A percentile compares a stretch with the other conserved stretches of the same genome.
phyloP scores from a whole-genome alignment of 768 basidiomycete genomes.

The Lentinula aciculospora region DNA sequence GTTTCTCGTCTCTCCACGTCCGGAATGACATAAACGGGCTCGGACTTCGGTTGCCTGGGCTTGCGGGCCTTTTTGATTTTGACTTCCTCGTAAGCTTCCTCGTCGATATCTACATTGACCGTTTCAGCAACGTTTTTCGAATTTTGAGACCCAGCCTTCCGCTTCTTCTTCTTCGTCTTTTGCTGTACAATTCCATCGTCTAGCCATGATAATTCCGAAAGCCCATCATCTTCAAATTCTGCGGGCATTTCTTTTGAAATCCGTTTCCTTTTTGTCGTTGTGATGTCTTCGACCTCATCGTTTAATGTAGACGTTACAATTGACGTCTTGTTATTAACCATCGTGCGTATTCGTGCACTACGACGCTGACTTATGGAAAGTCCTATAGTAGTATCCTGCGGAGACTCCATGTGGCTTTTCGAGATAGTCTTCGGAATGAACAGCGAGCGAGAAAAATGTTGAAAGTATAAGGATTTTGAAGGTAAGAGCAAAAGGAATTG shows the following conservation, averaged over 20 bases:
- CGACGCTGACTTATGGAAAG: neutral
- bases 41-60: constrained; percentile 23
- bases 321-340: neutral
- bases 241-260: neutral
- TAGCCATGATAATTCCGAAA: neutral
- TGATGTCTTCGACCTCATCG: neutral
- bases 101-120: neutral
- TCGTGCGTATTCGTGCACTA: neutral
- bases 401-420: neutral
- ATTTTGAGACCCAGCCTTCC: neutral
- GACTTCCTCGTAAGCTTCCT: neutral
- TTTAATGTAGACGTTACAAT: neutral
- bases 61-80: neutral
- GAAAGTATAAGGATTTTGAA: neutral
- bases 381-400: neutral
- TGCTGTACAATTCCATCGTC: neutral
- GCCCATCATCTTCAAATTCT: neutral
- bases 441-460: neutral
- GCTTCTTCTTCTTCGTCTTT: neutral
- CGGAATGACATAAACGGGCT: constrained; percentile 63
- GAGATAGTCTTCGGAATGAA: neutral
- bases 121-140: neutral
- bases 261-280: neutral
- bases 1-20: constrained; percentile 63
- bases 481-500: neutral